Base-by-base conservation (phyloP, 441 rosid genomes). In the Manihot esculenta region DNA sequence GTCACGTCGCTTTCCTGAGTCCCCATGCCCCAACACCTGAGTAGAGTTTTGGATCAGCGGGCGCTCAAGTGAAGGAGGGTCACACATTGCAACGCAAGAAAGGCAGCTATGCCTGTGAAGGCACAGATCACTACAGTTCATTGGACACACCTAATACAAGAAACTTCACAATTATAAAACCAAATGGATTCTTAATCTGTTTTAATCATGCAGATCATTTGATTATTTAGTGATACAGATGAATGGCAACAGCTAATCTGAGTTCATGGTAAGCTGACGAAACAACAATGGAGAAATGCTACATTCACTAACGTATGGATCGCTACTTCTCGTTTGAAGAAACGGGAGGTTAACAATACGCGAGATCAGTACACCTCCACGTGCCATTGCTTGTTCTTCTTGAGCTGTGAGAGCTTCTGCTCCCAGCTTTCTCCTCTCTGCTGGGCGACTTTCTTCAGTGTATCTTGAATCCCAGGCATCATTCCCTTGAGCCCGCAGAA, bases 361-460 rank as follows among this genome's bases (percentile, higher is more conserved):
- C 49, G 62, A 71, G 53, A 50, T 80, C 80, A 95, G 77, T 95
- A 95, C 20, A 95, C 99, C 79, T 95, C 98, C 3, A 95, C 97
- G 73, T 95, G 99, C 99, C 99, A 95, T 70, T 92, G 99, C 77
- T 91, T 95, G 76, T 89, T 95, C 94, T 90, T 95, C 82, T 94
- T 95, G 30, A 95, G 97, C 72, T 85, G 94, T n/a, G 91, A 79
- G 61, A 92, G 99, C 86, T 90, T 95, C 92, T 85, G 82, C n/a
- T 92, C 94, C 98, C 99, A 92, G 82, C 75, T 92, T 78, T 87
- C 92, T 2, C 97, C 98, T 84, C 97, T 87, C 80, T 84, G 81
- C 75, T 89, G 96, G 0, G 99, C 98, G 0, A 94, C 99, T 67
- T 84, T 86, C 83, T 83, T 92, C 66, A 94, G 81, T 0, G 99